These are phyloP conservation scores for Musa troglodytarum DNA, from an alignment of 176 grass and related monocot genomes.

Conservation along the genomic window DNA sequence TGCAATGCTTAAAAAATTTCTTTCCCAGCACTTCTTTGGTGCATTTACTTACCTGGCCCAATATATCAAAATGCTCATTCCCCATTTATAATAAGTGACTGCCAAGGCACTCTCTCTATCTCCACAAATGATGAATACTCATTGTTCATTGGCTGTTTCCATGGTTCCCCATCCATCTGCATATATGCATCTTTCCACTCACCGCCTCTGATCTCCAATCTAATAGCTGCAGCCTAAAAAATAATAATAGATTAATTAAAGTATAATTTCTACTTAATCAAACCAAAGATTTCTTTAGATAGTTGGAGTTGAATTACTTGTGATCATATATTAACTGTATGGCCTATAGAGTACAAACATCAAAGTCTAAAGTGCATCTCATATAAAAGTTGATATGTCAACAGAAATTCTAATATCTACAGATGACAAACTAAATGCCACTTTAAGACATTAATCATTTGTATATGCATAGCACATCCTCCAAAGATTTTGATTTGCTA, in stretches of 20 bases:
- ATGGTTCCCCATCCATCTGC: constrained; percentile 99
- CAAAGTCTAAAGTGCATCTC: too few relatives aligned
- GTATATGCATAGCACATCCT: not conserved
- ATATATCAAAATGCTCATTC: constrained; percentile 12
- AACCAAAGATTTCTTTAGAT: not conserved
- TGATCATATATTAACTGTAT: too few relatives aligned
- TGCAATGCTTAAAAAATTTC: not conserved
- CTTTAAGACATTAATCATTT: not conserved
- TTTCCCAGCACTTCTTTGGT: not conserved
- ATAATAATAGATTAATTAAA: constrained; percentile 8
- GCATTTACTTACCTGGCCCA: not conserved
- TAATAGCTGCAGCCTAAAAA: constrained; percentile 75
- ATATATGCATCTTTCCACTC: constrained; percentile 72
- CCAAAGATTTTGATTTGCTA: not conserved
- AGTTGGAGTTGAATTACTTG: too few relatives aligned
- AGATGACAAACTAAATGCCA: not conserved
- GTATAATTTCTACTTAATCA: not conserved
- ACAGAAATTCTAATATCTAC: too few relatives aligned
- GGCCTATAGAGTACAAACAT: too few relatives aligned
- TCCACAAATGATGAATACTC: constrained; percentile 84
- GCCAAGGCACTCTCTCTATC: constrained; percentile 79
- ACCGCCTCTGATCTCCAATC: constrained; percentile 88
- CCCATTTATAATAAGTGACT: constrained; percentile 61
- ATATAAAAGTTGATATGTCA: too few relatives aligned
- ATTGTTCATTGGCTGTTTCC: constrained; percentile 71